Evolutionary conservation across 1,284 basidiomycete genomes (phyloP).

Genomic region (Athelia sp.): DNA sequence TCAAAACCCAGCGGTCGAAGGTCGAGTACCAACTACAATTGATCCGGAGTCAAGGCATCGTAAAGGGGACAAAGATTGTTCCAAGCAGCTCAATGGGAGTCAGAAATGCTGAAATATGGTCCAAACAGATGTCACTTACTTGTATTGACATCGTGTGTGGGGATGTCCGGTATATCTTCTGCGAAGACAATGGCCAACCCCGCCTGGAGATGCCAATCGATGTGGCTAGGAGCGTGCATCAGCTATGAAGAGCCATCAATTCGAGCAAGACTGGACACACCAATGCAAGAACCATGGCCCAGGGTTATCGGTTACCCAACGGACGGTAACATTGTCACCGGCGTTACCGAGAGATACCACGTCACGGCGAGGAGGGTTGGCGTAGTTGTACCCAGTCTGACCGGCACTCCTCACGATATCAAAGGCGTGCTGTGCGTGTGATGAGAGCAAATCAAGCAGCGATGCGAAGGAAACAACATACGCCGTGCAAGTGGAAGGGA

Average conservation of each 20-base stretch:
- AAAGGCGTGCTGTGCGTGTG: slow-evolving; percentile 30
- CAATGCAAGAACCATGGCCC: slow-evolving; percentile 46
- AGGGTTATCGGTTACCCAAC: slow-evolving; percentile 38
- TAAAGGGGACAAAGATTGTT: slow-evolving; percentile 27
- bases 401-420: slow-evolving; percentile 31
- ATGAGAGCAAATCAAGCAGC: slow-evolving; percentile 1
- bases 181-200: slow-evolving; percentile 37
- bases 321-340: slow-evolving; percentile 28
- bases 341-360: slow-evolving; percentile 26
- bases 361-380: slow-evolving; percentile 32
- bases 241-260: background rate
- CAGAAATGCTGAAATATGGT: slow-evolving; percentile 2
- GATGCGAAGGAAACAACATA: slow-evolving; percentile 9
- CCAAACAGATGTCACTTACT: slow-evolving; percentile 12
- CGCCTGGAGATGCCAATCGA: slow-evolving; percentile 40
- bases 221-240: slow-evolving; percentile 24
- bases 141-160: slow-evolving; percentile 15
- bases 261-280: slow-evolving; percentile 11
- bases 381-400: slow-evolving; percentile 26
- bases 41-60: slow-evolving; percentile 7
- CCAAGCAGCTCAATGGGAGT: slow-evolving; percentile 21
- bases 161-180: slow-evolving; percentile 22
- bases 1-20: too few relatives aligned
- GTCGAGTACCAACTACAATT: too few relatives aligned
- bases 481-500: slow-evolving; percentile 29